phyloP scores from a whole-genome alignment of 2,329 filamentous ascomycete species.

The Karstenula rhodostoma region DNA sequence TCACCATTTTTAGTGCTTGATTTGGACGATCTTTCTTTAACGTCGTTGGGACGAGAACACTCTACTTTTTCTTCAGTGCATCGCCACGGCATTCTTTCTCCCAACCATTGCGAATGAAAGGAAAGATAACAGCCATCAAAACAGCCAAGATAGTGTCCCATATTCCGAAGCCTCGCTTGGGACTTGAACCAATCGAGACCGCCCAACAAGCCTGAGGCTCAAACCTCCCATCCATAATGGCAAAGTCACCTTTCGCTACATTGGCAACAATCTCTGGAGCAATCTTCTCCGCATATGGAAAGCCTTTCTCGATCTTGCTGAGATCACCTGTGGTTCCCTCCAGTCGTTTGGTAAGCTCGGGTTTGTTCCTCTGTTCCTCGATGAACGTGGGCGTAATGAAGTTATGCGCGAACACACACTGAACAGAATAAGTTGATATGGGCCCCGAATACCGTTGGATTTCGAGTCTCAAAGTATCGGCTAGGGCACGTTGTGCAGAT shows the following conservation, averaged over 20 bases:
- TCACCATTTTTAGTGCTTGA: too few relatives aligned
- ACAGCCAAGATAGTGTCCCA: conserved; percentile 15
- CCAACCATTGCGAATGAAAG: conserved; percentile 5
- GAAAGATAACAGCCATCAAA: conserved; percentile 15
- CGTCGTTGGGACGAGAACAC: too few relatives aligned
- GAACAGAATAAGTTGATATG: conserved; percentile 30
- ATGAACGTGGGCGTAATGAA: conserved; percentile 35
- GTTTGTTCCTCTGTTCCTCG: conserved; percentile 40
- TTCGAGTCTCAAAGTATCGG: conserved; percentile 39
- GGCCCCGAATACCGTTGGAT: conserved; percentile 27
- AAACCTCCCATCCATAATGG: conserved; percentile 29
- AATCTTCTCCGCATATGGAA: conserved; percentile 31
- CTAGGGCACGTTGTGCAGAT: conserved; percentile 26
- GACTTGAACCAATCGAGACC: conserved; percentile 31
- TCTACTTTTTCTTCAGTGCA: not conserved
- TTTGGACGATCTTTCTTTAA: too few relatives aligned
- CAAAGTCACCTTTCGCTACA: conserved; percentile 33
- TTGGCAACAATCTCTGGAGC: conserved; percentile 29
- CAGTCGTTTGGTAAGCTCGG: conserved; percentile 35
- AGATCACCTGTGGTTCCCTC: conserved; percentile 27
- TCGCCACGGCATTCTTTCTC: conserved; percentile 4
- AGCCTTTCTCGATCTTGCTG: conserved; percentile 25
- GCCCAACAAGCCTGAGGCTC: conserved; percentile 27
- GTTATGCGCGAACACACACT: conserved; percentile 34
- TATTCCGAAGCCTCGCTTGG: conserved; percentile 30